Percentiles rank a stretch among this genome's conserved stretches.
These are phyloP conservation scores for Botrytis porri DNA, from an alignment of 2,329 filamentous ascomycete species.

Conservation along the genomic window DNA sequence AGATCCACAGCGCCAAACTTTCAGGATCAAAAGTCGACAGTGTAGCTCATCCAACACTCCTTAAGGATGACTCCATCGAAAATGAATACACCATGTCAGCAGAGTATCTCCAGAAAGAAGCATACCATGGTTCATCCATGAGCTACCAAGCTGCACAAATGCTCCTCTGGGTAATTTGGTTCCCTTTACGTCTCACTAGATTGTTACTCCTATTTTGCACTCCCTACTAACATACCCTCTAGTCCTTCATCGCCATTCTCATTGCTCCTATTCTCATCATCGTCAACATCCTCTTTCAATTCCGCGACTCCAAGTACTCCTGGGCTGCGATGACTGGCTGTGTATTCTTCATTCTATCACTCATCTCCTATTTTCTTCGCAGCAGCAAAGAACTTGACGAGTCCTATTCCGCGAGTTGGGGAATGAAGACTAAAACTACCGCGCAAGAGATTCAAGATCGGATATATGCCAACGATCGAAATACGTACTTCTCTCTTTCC, in stretches of 20 bases:
- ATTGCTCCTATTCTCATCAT: not conserved
- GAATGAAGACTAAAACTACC: not conserved
- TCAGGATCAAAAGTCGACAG: not conserved
- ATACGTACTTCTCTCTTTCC: not conserved
- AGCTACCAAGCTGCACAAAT: not conserved
- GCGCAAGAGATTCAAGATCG: not conserved
- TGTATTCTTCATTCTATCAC: not conserved
- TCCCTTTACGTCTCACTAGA: not conserved
- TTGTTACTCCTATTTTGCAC: no score
- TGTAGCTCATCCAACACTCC: no score
- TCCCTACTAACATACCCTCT: not conserved
- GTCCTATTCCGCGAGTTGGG: not conserved
- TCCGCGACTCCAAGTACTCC: not conserved
- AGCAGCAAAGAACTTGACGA: not conserved
- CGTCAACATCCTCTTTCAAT: not conserved
- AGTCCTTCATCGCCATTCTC: not conserved
- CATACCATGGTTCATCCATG: slow-evolving; percentile 2
- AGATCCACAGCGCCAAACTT: not conserved
- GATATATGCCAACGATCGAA: not conserved
- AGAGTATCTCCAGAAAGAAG: not conserved
- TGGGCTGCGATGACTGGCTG: not conserved
- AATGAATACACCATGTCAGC: not conserved
- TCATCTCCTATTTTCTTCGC: not conserved
- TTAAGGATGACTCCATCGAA: not conserved
- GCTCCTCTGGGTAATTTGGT: not conserved